Base-by-base conservation (phyloP, 352 stramenopile species). In the Globisporangium radiosum region DNA sequence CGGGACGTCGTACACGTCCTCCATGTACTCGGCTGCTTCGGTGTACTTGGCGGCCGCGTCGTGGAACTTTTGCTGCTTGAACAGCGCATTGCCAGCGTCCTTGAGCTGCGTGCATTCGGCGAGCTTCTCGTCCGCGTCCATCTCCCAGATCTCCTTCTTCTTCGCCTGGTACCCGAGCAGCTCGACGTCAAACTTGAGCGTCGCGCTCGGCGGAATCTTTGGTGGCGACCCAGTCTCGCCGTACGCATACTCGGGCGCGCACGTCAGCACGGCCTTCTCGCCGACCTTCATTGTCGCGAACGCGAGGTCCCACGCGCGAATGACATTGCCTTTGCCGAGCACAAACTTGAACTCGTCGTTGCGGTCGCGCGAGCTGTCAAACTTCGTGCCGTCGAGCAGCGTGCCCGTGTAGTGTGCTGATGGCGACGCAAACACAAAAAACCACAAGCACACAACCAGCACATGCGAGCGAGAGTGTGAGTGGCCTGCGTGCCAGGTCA, bases 121-220 rank as follows among this genome's bases (percentile, higher is more conserved):
- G 43, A 98, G 81, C 65, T 93, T 95, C 63, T 94, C 84, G 17
- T 79, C 71, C 0, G 80, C 63, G 50, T 87, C 76, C 83, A 95
- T 94, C 59, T 98, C 90, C 90, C 90, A 98, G 67, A 94, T 89
- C 70, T 98, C 87, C 70, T 98, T 98, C 43, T 92, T 87, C 73
- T 98, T 98, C 54, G 96, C 89, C 54, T 84, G 81, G 70, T 98
- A 98, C 50, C 83, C 89, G 36, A 99, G 66, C 52, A 99, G 70
- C 74, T 99, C 95, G 8, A 99, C 94, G 52, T 99, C 95, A 71
- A 99, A 99, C 67, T 97, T 89, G 15, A 99, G 72, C 56, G 87
- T 97, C 7, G 94, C 88, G 55, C 96, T 94, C n/a, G 81, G 69
- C 7, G 95, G 95, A 63, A 99, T 99, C 69, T 97, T 98, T 0